phyloP scores from a whole-genome alignment of 768 basidiomycete species.

The Cubamyces lactineus region DNA sequence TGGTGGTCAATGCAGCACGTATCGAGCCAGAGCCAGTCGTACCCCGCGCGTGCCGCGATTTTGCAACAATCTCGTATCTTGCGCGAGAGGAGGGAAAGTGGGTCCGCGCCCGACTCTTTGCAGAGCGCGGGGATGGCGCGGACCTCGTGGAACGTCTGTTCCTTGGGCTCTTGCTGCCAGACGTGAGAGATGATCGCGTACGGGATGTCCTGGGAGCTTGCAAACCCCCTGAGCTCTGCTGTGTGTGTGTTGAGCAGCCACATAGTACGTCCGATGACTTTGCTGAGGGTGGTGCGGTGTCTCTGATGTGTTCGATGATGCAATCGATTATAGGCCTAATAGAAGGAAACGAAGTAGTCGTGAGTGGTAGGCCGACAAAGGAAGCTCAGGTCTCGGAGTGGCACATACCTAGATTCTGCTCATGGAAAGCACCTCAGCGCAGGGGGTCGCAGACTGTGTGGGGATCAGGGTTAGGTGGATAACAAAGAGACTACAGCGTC shows the following conservation, averaged over 20 bases:
- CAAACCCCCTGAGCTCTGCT: background rate
- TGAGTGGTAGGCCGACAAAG: too few relatives aligned
- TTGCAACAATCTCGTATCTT: background rate
- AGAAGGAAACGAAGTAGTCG: too few relatives aligned
- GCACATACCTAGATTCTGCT: too few relatives aligned
- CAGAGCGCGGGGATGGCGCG: background rate
- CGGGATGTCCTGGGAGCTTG: background rate
- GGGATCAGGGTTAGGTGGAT: too few relatives aligned
- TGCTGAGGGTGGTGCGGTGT: background rate
- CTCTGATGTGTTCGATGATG: background rate
- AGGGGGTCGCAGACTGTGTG: too few relatives aligned
- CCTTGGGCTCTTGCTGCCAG: conserved; percentile 4
- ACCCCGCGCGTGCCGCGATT: background rate
- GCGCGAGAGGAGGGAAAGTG: background rate
- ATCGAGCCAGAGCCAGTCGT: conserved; percentile 8
- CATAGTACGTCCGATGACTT: background rate
- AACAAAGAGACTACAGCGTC: too few relatives aligned
- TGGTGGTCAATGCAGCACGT: conserved; percentile 9
- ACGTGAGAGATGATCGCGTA: conserved; percentile 3
- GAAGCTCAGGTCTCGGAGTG: too few relatives aligned
- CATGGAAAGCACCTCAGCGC: too few relatives aligned
- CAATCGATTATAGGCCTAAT: too few relatives aligned
- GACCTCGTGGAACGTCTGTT: background rate
- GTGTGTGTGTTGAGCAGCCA: background rate
- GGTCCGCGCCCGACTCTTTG: background rate